A percentile compares a stretch with the other conserved stretches of the same genome.
These are phyloP conservation scores for Suillus variegatus DNA, from an alignment of 768 basidiomycete genomes.

Conservation along the genomic window DNA sequence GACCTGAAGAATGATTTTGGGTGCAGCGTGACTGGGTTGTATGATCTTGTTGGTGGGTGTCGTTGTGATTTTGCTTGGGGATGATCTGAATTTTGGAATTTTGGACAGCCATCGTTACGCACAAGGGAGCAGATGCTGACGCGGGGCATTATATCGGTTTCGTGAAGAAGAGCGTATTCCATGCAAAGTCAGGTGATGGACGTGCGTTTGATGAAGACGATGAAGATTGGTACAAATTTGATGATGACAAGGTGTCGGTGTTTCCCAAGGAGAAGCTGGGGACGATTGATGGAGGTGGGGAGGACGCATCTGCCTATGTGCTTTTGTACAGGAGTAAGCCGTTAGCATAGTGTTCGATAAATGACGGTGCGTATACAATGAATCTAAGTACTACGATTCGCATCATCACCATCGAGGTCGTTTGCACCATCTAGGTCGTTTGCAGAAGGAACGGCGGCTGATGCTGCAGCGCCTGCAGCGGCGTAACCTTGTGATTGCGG, in stretches of 20 bases:
- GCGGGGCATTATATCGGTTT: constrained; percentile 96
- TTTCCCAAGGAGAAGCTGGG: constrained; percentile 85
- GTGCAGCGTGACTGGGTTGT: constrained; percentile 76
- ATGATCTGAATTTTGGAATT: not conserved
- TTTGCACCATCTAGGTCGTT: constrained; percentile 60
- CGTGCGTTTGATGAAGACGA: constrained; percentile 51
- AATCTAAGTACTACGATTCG: constrained; percentile 1
- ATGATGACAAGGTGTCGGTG: constrained; percentile 89
- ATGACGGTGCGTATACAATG: not conserved
- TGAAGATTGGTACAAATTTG: constrained; percentile 94
- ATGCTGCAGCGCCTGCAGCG: constrained; percentile 63
- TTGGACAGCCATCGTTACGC: constrained; percentile 86
- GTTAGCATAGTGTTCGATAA: constrained; percentile 28
- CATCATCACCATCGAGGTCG: constrained; percentile 52
- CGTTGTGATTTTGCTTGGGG: not conserved
- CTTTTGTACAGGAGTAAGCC: constrained; percentile 76
- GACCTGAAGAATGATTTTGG: constrained; percentile 70
- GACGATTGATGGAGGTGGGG: constrained; percentile 88
- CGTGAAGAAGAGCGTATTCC: constrained; percentile 77
- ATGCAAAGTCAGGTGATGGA: constrained; percentile 26
- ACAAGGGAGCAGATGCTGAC: constrained; percentile 95
- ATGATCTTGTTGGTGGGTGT: constrained; percentile 84
- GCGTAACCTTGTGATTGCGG: constrained; percentile 48
- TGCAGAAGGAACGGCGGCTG: constrained; percentile 74
- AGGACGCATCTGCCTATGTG: constrained; percentile 90